These are phyloP conservation scores for Spiromastix sp. DNA, from an alignment of 2,329 filamentous ascomycete species.

Conservation along the genomic window DNA sequence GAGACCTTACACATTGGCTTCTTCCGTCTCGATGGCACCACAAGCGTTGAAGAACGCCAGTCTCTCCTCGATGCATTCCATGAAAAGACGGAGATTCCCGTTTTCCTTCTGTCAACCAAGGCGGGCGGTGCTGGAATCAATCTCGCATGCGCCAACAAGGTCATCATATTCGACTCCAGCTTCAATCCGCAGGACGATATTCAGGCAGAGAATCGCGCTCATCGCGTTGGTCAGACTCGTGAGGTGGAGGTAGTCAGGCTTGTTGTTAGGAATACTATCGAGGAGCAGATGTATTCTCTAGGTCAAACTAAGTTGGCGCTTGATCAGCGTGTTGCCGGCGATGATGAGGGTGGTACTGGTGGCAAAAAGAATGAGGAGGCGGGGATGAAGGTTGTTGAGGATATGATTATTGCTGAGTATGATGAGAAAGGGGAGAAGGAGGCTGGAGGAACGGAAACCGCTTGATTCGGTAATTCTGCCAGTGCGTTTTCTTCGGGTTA, in stretches of 20 bases:
- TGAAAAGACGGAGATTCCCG: constrained; percentile 62
- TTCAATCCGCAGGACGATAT: constrained; percentile 98
- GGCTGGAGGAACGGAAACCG: neutral
- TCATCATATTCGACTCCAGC: constrained; percentile 92
- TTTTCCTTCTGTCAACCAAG: constrained; percentile 87
- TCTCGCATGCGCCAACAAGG: constrained; percentile 88
- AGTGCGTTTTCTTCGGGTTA: too few species aligned
- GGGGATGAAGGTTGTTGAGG: constrained; percentile 39
- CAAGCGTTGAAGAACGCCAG: constrained; percentile 73
- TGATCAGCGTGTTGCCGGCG: constrained; percentile 61
- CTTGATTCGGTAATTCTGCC: neutral
- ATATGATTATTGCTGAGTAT: constrained; percentile 38
- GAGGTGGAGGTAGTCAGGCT: constrained; percentile 85
- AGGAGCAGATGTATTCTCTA: constrained; percentile 84
- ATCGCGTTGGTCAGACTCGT: constrained; percentile 82
- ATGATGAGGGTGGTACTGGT: constrained; percentile 43
- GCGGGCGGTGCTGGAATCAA: constrained; percentile 97
- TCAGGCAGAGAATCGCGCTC: constrained; percentile 95
- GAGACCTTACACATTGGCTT: constrained; percentile 62
- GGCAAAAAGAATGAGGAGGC: constrained; percentile 40
- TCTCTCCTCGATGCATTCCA: constrained; percentile 82
- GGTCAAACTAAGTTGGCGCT: constrained; percentile 89
- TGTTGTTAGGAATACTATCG: constrained; percentile 71
- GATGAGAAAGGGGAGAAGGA: constrained; percentile 11
- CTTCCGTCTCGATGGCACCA: constrained; percentile 77